Conservation (phyloP, 306 rosid genomes). For the Canavalia ensiformis region DNA sequence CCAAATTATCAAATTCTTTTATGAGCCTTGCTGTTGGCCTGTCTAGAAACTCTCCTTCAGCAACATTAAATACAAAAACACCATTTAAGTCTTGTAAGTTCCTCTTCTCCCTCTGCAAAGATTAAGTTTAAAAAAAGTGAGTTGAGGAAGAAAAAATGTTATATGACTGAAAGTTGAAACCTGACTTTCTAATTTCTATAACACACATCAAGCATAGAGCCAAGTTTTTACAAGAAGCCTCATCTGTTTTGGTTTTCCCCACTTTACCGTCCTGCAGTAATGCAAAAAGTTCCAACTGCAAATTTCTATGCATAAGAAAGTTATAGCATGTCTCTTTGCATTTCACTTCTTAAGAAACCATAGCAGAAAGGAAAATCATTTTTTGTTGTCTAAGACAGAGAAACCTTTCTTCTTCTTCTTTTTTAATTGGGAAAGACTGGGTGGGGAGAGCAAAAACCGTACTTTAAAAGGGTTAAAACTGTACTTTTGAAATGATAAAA, state of each 20-base stretch:
- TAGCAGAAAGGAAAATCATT: too few species aligned
- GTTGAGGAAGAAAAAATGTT: background rate
- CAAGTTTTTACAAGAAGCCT: background rate
- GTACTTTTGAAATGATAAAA: too few species aligned
- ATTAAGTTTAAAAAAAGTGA: slow-evolving; percentile 8
- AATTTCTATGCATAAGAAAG: too few species aligned
- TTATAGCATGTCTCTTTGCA: too few species aligned
- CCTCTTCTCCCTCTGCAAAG: slow-evolving; percentile 80
- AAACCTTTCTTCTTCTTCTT: too few species aligned
- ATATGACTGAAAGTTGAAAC: background rate
- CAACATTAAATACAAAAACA: slow-evolving; percentile 75
- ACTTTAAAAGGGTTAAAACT: too few species aligned
- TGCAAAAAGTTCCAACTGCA: background rate
- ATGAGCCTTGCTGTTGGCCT: slow-evolving; percentile 91
- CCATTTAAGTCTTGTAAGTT: slow-evolving; percentile 83
- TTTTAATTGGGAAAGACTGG: too few species aligned
- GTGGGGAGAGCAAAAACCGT: too few species aligned
- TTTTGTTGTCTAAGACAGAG: too few species aligned
- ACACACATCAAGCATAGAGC: background rate
- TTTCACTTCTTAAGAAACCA: too few species aligned
- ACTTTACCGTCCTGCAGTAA: background rate
- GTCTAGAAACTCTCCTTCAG: slow-evolving; percentile 83
- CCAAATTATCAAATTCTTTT: slow-evolving; percentile 71
- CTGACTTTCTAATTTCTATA: slow-evolving; percentile 5
- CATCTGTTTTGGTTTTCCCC: background rate